phyloP scores from a whole-genome alignment of 805 yeast genomes.

The Vanderwaltozyma polyspora region DNA sequence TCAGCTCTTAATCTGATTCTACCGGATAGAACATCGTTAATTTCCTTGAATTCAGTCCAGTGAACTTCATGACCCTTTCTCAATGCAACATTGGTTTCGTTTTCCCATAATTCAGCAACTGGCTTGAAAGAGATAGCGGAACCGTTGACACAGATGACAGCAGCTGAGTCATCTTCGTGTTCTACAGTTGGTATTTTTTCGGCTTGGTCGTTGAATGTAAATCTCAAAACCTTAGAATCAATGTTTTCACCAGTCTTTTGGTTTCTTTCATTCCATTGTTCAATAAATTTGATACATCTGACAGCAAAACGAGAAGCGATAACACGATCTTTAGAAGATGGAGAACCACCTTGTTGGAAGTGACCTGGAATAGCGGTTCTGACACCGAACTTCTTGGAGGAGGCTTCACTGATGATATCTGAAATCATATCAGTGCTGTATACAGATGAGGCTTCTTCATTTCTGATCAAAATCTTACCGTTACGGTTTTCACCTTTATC shows the following conservation, averaged over 20 bases:
- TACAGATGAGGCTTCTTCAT: slow-evolving; percentile 71
- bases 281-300: slow-evolving; percentile 80
- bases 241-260: slow-evolving; percentile 25
- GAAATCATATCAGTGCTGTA: slow-evolving; percentile 77
- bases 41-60: slow-evolving; percentile 51
- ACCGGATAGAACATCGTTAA: slow-evolving; percentile 65
- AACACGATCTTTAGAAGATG: slow-evolving; percentile 89
- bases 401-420: slow-evolving; percentile 70
- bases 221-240: slow-evolving; percentile 37
- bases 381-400: slow-evolving; percentile 68
- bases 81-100: slow-evolving; percentile 46
- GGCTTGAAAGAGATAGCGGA: slow-evolving; percentile 48
- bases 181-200: slow-evolving; percentile 35
- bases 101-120: slow-evolving; percentile 44
- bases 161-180: slow-evolving; percentile 35
- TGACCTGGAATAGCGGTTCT: slow-evolving; percentile 97
- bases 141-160: slow-evolving; percentile 64
- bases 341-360: slow-evolving; percentile 94
- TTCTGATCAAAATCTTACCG: slow-evolving; percentile 78
- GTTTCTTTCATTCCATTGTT: slow-evolving; percentile 39
- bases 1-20: slow-evolving; percentile 41
- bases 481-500: slow-evolving; percentile 74
- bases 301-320: slow-evolving; percentile 84
- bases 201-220: slow-evolving; percentile 38
- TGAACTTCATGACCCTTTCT: slow-evolving; percentile 62